Base-by-base conservation (phyloP, 1,284 basidiomycete species). In the Peniophora sp. region DNA sequence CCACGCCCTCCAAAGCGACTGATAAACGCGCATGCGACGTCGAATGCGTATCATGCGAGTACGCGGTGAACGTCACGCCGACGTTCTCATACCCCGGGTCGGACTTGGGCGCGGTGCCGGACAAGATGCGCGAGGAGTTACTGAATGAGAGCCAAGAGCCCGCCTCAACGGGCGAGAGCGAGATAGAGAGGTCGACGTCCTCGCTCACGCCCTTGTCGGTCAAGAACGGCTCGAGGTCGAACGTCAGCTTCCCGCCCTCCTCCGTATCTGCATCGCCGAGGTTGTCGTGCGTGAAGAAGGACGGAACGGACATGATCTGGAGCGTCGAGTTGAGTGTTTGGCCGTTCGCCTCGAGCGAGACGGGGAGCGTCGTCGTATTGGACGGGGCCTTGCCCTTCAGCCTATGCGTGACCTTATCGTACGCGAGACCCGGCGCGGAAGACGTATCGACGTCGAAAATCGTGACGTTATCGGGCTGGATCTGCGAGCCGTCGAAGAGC, bases 301-400 rank as follows among this genome's bases (percentile, higher is more conserved):
- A 85, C 3, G 83, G 75, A 18, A 83, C 82, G 22, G 88, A 64
- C 14, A 74, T 74, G 49, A 95, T 57, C 3, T 75, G 69, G 36
- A 92, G 67, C 50, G 75, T 81, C 12, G 83, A 81, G 47, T 74
- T 65, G 50, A 87, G 57, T 0, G 81, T 77, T 61, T 90, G 87
- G 60, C 86, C 85, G 35, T 72, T 70, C 3, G 84, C 79, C 14
- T 64, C 71, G 15, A 94, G 60, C n/a, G 64, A 72, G 32, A 87
- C 72, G 2, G 85, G 81, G n/a, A 95, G 67, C 0, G 66, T 59
- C 57, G 56, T 62, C 32, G 57, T 58, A n/a, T n/a, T 44, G 53
- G 18, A 58, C 60, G 80, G 78, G 17, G 85, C 79, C 2, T 71
- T 68, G 3, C 93, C 92, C 49, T 72, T 78, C 15, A 96, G 70